Evolutionary conservation across 495 filamentous ascomycete genomes (phyloP), one percentile per base, ranked within the genome.

Genomic region (Trichoderma reesei): DNA sequence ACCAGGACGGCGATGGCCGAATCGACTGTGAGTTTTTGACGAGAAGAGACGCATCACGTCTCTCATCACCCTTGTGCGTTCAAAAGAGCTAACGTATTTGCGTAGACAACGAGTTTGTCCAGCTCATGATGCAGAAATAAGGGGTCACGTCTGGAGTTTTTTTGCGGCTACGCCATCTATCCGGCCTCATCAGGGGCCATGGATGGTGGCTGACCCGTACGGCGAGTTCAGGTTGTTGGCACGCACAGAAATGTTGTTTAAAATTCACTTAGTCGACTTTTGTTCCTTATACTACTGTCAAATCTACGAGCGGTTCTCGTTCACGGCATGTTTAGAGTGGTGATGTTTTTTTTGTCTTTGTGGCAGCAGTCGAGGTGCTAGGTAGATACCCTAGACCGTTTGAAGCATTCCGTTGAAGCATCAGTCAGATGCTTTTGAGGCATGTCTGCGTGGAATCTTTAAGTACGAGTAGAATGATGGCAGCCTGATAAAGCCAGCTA

Each of bases 41-140:
- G 34, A 36, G 11, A 36, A 9, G 36, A 46, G 37, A 48, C 4
- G n/a, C 9, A 18, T 20, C n/a, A 18, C 9, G 8, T 48, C 63
- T 31, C 9, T 10, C 13, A 33, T n/a, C 42, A 6, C 2, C 41
- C 38, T 41, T 10, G 3, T 1, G 3, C 13, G 4, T 34, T 39
- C 63, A 60, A 26, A 60, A 26, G 26, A 26, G 61, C 80, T 84
- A 70, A 85, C 71, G 9, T 1, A 63, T 16, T 18, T 31, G 8
- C 20, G 41, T 73, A 98, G 94, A 98, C 81, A 98, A 98, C 83
- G 94, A 98, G 81, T 98, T 98, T 75, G 94, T 98, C 70, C 94
- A 98, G 82, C 88, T 98, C 73, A 98, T 98, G 94, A 97, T 98
- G 93, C 94, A 98, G 86, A 98, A 98, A 83, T 98, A 90, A 83